Percentiles rank a stretch among this genome's conserved stretches.
phyloP scores from a whole-genome alignment of 73 alveolate species.

The Diophrys sp. region DNA sequence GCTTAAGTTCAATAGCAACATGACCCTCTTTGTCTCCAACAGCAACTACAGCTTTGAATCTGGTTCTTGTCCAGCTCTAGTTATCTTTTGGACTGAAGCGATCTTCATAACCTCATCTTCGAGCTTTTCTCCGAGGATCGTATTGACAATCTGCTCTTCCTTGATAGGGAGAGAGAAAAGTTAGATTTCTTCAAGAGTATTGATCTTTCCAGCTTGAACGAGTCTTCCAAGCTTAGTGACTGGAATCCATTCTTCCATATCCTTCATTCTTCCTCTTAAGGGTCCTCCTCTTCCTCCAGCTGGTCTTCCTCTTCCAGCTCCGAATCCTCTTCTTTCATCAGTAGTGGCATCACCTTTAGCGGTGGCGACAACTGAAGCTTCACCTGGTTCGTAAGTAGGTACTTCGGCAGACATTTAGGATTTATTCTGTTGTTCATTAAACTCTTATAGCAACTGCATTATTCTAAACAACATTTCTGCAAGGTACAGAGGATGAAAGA shows the following conservation, averaged over 20 bases:
- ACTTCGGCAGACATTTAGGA: too few species aligned
- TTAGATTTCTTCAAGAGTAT: slow-evolving; percentile 98
- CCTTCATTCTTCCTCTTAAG: slow-evolving; percentile 91
- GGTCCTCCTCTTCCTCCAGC: slow-evolving; percentile 87
- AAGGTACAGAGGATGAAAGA: too few species aligned
- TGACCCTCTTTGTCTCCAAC: slow-evolving; percentile 95
- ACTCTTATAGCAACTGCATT: too few species aligned
- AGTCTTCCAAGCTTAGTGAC: slow-evolving; percentile 99
- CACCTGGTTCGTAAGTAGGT: too few species aligned
- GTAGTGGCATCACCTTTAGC: too few species aligned
- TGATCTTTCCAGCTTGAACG: slow-evolving; percentile 95
- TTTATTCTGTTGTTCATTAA: too few species aligned
- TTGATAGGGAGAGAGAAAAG: slow-evolving; percentile 98
- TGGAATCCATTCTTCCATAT: slow-evolving; percentile 98
- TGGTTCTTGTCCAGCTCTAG: slow-evolving; percentile 98
- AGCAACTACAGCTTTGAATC: slow-evolving; percentile 96
- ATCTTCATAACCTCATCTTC: slow-evolving; percentile 96
- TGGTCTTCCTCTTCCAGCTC: slow-evolving; percentile 84
- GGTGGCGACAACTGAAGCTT: too few species aligned
- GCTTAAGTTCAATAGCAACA: slow-evolving; percentile 96
- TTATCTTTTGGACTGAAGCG: slow-evolving; percentile 97
- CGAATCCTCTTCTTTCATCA: slow-evolving; percentile 90
- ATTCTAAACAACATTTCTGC: too few species aligned
- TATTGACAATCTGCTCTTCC: slow-evolving; percentile 76
- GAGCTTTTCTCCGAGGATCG: slow-evolving; percentile 63